Conservation (phyloP, 2,329 filamentous ascomycete genomes). For the Neopestalotiopsis sp. region DNA sequence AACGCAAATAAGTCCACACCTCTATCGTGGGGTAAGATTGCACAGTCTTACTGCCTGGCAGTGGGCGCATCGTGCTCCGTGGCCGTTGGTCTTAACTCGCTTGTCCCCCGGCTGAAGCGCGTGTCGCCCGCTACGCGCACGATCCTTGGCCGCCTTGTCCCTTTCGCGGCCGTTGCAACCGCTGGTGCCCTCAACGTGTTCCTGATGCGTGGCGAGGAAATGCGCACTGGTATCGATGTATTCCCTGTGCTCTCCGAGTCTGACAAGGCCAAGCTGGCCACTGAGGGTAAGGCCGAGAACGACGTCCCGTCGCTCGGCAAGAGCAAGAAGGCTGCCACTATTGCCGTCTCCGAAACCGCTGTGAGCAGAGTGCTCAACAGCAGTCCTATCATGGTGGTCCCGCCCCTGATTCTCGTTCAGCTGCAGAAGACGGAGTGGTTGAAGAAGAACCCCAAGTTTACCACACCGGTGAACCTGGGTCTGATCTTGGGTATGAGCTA, state of each 20-base stretch:
- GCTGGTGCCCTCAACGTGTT: conserved; percentile 95
- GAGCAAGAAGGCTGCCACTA: conserved; percentile 83
- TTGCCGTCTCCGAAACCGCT: conserved; percentile 93
- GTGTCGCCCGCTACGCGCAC: conserved; percentile 77
- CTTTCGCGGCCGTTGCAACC: conserved; percentile 92
- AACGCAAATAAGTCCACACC: conserved; percentile 98
- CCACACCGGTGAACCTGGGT: conserved; percentile 83
- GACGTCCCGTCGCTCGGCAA: conserved; percentile 79
- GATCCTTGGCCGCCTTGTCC: conserved; percentile 85
- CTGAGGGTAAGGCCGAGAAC: conserved; percentile 66
- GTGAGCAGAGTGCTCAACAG: conserved; percentile 90
- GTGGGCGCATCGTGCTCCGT: conserved; percentile 94
- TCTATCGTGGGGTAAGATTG: conserved; percentile 78
- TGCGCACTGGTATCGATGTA: conserved; percentile 89
- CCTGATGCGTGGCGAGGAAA: conserved; percentile 97
- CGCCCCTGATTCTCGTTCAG: conserved; percentile 82
- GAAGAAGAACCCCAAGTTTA: conserved; percentile 75
- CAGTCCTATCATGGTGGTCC: conserved; percentile 96
- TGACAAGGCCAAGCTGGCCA: conserved; percentile 64
- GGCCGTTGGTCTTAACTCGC: conserved; percentile 86
- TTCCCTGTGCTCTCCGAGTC: conserved; percentile 79
- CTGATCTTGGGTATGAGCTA: conserved; percentile 87
- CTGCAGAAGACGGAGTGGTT: conserved; percentile 87
- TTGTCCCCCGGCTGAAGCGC: conserved; percentile 83
- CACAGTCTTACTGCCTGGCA: conserved; percentile 89